These are phyloP conservation scores for Gossypium ekmanianum DNA, from an alignment of 345 rosid genomes.

Conservation along the genomic window DNA sequence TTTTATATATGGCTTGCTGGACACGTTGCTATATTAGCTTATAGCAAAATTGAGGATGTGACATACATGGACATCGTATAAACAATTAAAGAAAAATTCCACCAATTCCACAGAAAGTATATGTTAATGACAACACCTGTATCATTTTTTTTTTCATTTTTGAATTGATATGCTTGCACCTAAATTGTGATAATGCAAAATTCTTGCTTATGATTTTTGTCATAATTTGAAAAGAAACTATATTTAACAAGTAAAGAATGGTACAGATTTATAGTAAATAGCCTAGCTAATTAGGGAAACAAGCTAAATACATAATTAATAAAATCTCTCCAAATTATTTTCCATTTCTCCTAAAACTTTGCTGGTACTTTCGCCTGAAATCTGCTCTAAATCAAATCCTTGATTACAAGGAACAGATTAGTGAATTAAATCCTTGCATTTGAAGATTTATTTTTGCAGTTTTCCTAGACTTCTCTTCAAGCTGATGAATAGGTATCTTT, in stretches of 20 bases:
- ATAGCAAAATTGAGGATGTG: conserved; percentile 1
- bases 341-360: not conserved
- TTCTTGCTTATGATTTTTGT: not conserved
- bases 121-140: not conserved
- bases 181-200: not conserved
- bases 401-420: not conserved
- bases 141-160: not conserved
- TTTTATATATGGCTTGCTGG: conserved; percentile 4
- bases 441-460: not conserved
- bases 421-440: not conserved
- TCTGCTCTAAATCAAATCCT: not conserved
- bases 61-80: not conserved
- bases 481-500: not conserved
- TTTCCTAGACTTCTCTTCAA: not conserved
- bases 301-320: not conserved
- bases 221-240: not conserved
- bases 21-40: not conserved
- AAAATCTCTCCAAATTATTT: not conserved
- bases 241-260: not conserved
- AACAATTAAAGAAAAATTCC: not conserved
- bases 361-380: not conserved
- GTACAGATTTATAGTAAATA: not conserved
- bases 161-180: not conserved
- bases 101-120: not conserved
- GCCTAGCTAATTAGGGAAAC: not conserved